Base-by-base conservation (phyloP, 2,329 filamentous ascomycete genomes). In the Calonectria crousiana region DNA sequence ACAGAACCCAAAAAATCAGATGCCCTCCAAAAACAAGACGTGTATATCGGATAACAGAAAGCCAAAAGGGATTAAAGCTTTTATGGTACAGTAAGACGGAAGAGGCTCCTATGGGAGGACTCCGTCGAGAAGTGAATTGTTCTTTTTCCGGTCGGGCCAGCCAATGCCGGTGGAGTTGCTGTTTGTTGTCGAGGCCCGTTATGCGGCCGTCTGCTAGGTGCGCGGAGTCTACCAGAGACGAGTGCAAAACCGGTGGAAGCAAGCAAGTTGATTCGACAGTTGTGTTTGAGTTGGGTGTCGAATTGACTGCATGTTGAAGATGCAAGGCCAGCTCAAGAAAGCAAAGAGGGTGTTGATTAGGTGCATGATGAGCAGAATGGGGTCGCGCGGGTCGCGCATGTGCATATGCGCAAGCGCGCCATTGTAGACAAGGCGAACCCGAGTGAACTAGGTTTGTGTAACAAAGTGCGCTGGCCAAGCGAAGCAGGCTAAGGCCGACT, bases 1-100 rank as follows among this genome's bases (percentile, higher is more conserved):
- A 81, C 80, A 81, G 73, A 79, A 77, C 80, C 78, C 75, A 66
- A 75, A 78, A 78, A 62, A 76, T 65, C 67, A 74, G 36, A 80
- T 75, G 60, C 75, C 79, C 77, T 75, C 76, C 77, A 78, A 78
- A 76, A 78, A 73, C 44, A 73, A 47, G 28, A 69, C 72, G 70
- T 76, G 70, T 76, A 75, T 68, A 65, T 70, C 60, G n/a, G 58
- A 69, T 44, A 41, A 62, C 71, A 51, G 69, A 23, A 65, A 66
- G 6, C 44, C 56, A 69, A 36, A 23, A 60, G 67, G 66, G 47
- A 80, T 81, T 80, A 81, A 75, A 81, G 79, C 74, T 65, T 73
- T 70, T 75, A 71, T 64, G 74, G 71, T 69, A 72, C 74, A 78
- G 79, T 78, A 78, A 77, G n/a, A 38, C 49, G 30, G 67, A 44